phyloP scores from a whole-genome alignment of 1,139 yeast species.

The Yamadazyma trypodendri region DNA sequence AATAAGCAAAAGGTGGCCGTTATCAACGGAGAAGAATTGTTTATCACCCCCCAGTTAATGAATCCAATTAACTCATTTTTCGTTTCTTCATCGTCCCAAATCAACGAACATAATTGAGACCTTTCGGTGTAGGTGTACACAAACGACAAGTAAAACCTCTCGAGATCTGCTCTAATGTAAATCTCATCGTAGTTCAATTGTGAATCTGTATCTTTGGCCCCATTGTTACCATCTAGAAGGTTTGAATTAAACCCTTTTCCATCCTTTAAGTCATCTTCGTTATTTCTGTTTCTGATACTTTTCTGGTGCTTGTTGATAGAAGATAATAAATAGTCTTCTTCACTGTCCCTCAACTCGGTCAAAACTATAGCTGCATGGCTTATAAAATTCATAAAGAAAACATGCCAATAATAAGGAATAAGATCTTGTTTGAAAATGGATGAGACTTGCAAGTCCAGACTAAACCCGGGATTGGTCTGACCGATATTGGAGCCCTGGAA shows the following conservation, averaged over 20 bases:
- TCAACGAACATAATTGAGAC: slow-evolving; percentile 54
- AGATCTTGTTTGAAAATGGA: slow-evolving; percentile 28
- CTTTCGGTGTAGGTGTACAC: slow-evolving; percentile 68
- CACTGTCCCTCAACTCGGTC: slow-evolving; percentile 77
- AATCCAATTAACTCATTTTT: slow-evolving; percentile 59
- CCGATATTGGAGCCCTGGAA: slow-evolving; percentile 16
- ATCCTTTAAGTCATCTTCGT: background rate
- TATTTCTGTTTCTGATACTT: slow-evolving; percentile 12
- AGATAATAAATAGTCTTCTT: slow-evolving; percentile 76
- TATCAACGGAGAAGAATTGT: slow-evolving; percentile 76
- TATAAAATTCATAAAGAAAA: slow-evolving; percentile 60
- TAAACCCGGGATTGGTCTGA: slow-evolving; percentile 17
- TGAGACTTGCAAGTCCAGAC: slow-evolving; percentile 21
- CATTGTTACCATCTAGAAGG: too few species aligned
- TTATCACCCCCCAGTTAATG: slow-evolving; percentile 81
- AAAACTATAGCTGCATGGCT: slow-evolving; percentile 75
- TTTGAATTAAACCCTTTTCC: background rate
- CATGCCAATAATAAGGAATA: slow-evolving; percentile 46
- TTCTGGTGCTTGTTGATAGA: slow-evolving; percentile 34
- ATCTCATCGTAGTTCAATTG: slow-evolving; percentile 50
- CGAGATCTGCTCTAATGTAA: slow-evolving; percentile 77
- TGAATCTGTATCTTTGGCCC: slow-evolving; percentile 9
- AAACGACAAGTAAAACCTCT: slow-evolving; percentile 78
- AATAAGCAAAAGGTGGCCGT: slow-evolving; percentile 80
- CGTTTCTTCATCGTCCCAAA: slow-evolving; percentile 68